phyloP scores from a whole-genome alignment of 2,329 filamentous ascomycete species.

The Hypoxylon sp. region DNA sequence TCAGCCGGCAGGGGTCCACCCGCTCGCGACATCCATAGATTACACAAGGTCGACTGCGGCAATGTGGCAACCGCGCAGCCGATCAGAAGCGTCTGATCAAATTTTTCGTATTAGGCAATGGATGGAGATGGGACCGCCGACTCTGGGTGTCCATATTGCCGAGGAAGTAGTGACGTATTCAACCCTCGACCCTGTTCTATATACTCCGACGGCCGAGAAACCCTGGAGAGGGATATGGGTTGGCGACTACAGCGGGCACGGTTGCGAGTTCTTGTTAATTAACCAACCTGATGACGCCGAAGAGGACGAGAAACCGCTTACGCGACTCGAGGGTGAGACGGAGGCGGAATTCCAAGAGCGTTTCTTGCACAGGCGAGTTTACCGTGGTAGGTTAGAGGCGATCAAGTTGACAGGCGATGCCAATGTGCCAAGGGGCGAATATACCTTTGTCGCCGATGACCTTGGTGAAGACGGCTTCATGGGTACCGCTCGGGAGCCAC shows the following conservation, averaged over 20 bases:
- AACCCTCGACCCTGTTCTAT: slow-evolving; percentile 80
- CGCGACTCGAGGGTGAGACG: slow-evolving; percentile 60
- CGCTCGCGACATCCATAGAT: slow-evolving; percentile 35
- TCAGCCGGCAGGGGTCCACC: slow-evolving; percentile 47
- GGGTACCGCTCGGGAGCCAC: slow-evolving; percentile 73
- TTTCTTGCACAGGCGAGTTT: slow-evolving; percentile 64
- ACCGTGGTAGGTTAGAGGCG: slow-evolving; percentile 80
- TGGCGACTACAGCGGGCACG: slow-evolving; percentile 89
- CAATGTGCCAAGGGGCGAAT: slow-evolving; percentile 89
- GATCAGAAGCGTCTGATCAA: slow-evolving; percentile 75
- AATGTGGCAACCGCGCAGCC: slow-evolving; percentile 57
- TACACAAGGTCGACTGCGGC: slow-evolving; percentile 46
- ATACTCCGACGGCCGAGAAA: slow-evolving; percentile 83
- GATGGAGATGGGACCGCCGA: slow-evolving; percentile 74
- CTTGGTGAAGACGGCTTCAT: slow-evolving; percentile 78
- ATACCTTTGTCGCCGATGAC: slow-evolving; percentile 85
- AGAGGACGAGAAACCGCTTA: slow-evolving; percentile 59
- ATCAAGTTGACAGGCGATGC: slow-evolving; percentile 94
- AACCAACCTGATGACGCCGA: slow-evolving; percentile 77
- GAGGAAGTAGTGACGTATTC: slow-evolving; percentile 74
- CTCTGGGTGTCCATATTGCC: slow-evolving; percentile 65
- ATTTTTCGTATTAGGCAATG: slow-evolving; percentile 83
- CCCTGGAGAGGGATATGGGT: slow-evolving; percentile 94
- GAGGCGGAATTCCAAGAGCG: slow-evolving; percentile 63
- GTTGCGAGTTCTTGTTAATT: slow-evolving; percentile 88